These are phyloP conservation scores for Ophiostoma australiae DNA, from an alignment of 2,329 filamentous ascomycete species.

Conservation along the genomic window DNA sequence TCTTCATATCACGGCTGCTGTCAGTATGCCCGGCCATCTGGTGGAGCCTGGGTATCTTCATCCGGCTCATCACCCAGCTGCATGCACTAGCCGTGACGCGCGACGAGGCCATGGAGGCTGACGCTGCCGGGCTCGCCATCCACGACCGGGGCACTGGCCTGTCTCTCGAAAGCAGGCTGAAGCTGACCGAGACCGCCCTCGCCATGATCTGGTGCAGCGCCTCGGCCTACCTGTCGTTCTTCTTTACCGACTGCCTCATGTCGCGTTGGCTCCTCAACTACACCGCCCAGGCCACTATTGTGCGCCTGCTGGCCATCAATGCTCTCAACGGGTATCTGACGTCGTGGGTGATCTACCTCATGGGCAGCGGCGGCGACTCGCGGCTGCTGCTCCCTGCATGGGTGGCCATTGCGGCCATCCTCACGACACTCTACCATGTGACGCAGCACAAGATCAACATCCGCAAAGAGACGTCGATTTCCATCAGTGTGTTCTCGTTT, in stretches of 20 bases:
- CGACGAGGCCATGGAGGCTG: conserved; percentile 23
- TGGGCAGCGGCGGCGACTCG: conserved; percentile 64
- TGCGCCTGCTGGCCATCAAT: conserved; percentile 71
- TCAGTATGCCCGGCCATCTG: conserved; percentile 65
- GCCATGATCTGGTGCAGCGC: conserved; percentile 74
- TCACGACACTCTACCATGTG: conserved; percentile 70
- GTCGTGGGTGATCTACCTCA: conserved; percentile 64
- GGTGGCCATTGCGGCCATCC: conserved; percentile 69
- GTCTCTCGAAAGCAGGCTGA: conserved; percentile 44
- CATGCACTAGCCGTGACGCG: conserved; percentile 35
- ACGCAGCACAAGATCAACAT: conserved; percentile 76
- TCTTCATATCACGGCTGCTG: conserved; percentile 67
- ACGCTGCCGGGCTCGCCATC: not conserved
- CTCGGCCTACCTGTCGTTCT: conserved; percentile 73
- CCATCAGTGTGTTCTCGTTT: conserved; percentile 71
- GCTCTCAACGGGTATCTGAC: conserved; percentile 71
- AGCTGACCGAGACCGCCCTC: conserved; percentile 63
- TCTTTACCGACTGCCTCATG: conserved; percentile 82
- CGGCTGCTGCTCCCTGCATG: conserved; percentile 69
- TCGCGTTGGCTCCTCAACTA: conserved; percentile 82
- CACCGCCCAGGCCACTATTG: conserved; percentile 72
- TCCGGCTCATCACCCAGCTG: conserved; percentile 63
- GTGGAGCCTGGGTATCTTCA: conserved; percentile 65
- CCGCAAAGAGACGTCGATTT: conserved; percentile 70
- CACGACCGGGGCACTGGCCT: conserved; percentile 23